phyloP scores from a whole-genome alignment of 208 protist species.

The Strigomonas culicis region DNA sequence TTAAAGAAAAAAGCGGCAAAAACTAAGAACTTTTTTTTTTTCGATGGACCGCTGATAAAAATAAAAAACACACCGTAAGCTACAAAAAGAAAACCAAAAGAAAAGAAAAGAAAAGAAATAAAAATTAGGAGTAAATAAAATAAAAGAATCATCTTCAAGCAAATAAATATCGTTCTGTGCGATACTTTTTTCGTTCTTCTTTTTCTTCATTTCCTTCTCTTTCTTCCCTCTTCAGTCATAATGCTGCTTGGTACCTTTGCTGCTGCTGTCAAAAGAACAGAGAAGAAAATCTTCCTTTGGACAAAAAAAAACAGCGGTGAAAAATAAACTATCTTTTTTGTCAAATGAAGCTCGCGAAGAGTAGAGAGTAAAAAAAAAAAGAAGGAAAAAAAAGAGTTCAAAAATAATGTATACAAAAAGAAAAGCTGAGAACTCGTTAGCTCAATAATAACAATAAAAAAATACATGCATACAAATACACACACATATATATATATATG shows the following conservation, averaged over 20 bases:
- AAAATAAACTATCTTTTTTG: not conserved
- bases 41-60: not conserved
- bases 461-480: not conserved
- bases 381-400: not conserved
- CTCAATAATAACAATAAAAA: not conserved
- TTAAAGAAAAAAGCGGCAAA: conserved; percentile 6
- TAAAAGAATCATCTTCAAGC: not conserved
- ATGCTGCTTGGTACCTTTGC: too few relatives aligned
- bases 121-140: not conserved
- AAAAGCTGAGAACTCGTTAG: not conserved
- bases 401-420: conserved; percentile 1
- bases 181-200: conserved; percentile 7
- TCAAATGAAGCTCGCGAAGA: not conserved
- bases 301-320: too few relatives aligned
- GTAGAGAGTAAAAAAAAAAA: not conserved
- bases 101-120: conserved; percentile 6
- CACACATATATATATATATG: not conserved
- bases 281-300: too few relatives aligned
- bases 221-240: not conserved
- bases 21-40: not conserved
- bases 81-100: not conserved
- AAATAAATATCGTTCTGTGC: not conserved
- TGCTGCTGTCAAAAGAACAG: too few relatives aligned
- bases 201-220: not conserved
- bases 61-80: conserved; percentile 8